These are phyloP conservation scores for Argentina anserina DNA, from an alignment of 306 rosid species.

Conservation along the genomic window DNA sequence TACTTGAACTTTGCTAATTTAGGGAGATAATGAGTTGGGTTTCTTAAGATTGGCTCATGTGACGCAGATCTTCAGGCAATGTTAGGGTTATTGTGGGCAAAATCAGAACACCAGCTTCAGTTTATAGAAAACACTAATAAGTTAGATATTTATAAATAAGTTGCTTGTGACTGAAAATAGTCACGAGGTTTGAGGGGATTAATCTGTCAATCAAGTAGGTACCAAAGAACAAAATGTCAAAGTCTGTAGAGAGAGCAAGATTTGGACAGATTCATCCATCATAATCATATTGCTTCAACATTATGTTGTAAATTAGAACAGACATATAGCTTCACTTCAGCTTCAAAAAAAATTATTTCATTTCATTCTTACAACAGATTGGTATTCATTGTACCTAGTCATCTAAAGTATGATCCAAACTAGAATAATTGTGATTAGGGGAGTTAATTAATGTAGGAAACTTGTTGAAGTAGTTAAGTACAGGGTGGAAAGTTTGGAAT, in stretches of 20 bases:
- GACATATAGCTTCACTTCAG: background rate
- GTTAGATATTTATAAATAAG: background rate
- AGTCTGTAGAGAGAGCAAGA: background rate
- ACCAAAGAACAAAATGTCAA: background rate
- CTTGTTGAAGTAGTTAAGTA: background rate
- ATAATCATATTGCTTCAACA: background rate
- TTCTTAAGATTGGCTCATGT: constrained; percentile 31
- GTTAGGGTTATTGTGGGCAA: background rate
- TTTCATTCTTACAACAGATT: background rate
- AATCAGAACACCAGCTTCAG: background rate
- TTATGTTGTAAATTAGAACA: background rate
- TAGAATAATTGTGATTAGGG: background rate
- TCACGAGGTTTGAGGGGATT: background rate
- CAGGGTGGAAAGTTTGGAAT: background rate
- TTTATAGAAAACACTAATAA: background rate
- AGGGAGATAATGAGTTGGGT: constrained; percentile 23
- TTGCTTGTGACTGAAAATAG: background rate
- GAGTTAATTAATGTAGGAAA: background rate
- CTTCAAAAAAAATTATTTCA: background rate
- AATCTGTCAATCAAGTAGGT: background rate
- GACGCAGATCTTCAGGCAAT: constrained; percentile 22
- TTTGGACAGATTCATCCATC: constrained; percentile 4
- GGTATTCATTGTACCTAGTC: background rate
- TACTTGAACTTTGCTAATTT: constrained; percentile 5
- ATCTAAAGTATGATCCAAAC: background rate